Base-by-base conservation (phyloP, 2,329 filamentous ascomycete species). In the Sporothrix curviconia region DNA sequence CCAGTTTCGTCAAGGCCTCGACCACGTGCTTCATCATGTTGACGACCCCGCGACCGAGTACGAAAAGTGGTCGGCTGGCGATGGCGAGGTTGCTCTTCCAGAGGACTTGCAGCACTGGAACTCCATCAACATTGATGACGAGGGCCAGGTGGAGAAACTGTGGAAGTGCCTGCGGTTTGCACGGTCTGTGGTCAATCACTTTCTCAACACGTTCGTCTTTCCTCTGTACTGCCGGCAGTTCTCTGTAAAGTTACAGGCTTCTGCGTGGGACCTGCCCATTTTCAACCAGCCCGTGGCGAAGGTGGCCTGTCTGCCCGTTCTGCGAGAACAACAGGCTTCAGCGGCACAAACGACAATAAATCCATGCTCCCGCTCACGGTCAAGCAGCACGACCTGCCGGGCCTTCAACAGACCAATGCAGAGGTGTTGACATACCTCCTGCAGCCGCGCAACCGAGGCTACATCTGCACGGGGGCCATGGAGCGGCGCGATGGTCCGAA, bases 281-380 rank as follows among this genome's bases (percentile, higher is more conserved):
- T 74, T 73, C n/a, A 61, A 11, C 59, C n/a, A n/a, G n/a, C n/a
- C n/a, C n/a, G n/a, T n/a, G n/a, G n/a, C n/a, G n/a, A n/a, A n/a
- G n/a, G n/a, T n/a, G 66, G 9, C 14, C 25, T 64, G 57, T 25
- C 56, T 30, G 17, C 11, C 28, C 15, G 8, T 6, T 30, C 17
- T 40, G 64, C 70, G 2, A 60, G 77, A 1, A 86, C 84, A 0
- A 88, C 85, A 0, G 86, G 86, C 0, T 90, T 91, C 65, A 86
- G 82, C 7, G 86, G 86, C 0, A 90, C 87, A 0, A 89, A 87
- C 44, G 86, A 90, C 64, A 83, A 80, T 19, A 74, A 78, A 37
- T 71, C 69, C 0, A 72, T 86, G 34, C 68, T 89, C 0, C 86
- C 86, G 0, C 66, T 83, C n/a, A 82, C 76, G 0, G 81, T 89